Conservation (phyloP, 495 filamentous ascomycete species). For the Neurospora sp. region DNA sequence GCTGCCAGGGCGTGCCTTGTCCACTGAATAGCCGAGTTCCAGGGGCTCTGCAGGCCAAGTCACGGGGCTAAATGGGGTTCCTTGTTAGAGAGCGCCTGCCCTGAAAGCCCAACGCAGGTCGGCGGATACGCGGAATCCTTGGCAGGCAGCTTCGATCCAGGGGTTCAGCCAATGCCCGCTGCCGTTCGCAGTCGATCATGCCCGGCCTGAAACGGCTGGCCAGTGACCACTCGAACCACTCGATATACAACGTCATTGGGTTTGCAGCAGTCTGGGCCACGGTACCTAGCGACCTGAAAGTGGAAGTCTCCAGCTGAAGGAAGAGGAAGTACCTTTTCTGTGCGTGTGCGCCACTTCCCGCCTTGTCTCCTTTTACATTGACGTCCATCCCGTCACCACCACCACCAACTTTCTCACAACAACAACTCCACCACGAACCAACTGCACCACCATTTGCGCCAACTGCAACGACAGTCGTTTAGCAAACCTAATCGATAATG, state of each 20-base stretch:
- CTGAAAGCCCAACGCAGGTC: not conserved
- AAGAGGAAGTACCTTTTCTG: not conserved
- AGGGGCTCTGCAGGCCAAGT: not conserved
- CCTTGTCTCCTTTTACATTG: not conserved
- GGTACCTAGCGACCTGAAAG: not conserved
- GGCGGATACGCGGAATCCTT: not conserved
- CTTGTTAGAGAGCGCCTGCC: not conserved
- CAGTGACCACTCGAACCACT: not conserved
- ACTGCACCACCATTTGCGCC: not conserved
- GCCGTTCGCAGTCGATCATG: not conserved
- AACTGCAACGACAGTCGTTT: not conserved
- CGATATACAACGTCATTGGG: not conserved
- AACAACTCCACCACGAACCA: not conserved
- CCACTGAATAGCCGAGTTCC: not conserved
- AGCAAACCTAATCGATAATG: not conserved
- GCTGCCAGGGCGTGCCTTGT: not conserved
- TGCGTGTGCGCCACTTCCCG: not conserved
- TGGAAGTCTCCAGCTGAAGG: not conserved
- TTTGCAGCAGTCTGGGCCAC: not conserved
- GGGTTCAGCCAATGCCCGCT: not conserved
- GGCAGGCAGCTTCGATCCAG: not conserved
- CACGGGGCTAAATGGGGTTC: not conserved
- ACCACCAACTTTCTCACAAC: not conserved
- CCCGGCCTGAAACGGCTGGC: not conserved
- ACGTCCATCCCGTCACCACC: not conserved